phyloP scores from a whole-genome alignment of 2,329 filamentous ascomycete species.

The Aspergillus puulaauensis region DNA sequence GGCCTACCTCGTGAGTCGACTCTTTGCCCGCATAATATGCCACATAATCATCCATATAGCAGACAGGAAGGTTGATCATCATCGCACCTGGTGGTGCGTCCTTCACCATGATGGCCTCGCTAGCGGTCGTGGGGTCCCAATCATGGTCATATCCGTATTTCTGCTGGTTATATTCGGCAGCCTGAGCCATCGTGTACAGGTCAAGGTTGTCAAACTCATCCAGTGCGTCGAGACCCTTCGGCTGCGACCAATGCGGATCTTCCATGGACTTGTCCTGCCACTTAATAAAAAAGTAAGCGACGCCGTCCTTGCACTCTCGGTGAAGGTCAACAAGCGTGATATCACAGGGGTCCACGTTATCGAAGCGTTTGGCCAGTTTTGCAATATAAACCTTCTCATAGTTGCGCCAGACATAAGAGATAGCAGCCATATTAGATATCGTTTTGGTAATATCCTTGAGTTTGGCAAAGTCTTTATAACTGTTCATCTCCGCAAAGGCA shows the following conservation, averaged over 20 bases:
- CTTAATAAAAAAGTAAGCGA: not conserved
- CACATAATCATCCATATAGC: not conserved
- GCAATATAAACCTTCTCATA: not conserved
- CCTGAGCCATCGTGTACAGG: not conserved
- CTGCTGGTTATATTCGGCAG: not conserved
- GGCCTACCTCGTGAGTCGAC: too few relatives aligned
- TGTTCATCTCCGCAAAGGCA: not conserved
- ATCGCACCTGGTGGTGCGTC: not conserved
- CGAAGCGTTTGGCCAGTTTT: not conserved
- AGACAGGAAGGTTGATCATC: not conserved
- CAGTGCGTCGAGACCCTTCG: not conserved
- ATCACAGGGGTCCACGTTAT: not conserved
- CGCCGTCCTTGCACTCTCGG: not conserved
- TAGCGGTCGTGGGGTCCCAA: not conserved
- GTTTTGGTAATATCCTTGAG: not conserved
- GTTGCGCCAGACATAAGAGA: not conserved
- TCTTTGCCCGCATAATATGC: too few relatives aligned
- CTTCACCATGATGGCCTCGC: not conserved
- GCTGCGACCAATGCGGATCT: not conserved
- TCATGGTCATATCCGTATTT: not conserved
- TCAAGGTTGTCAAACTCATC: not conserved
- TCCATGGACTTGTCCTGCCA: not conserved
- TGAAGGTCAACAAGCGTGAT: not conserved
- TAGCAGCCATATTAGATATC: not conserved
- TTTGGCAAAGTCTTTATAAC: not conserved